Conservation (phyloP, 495 filamentous ascomycete genomes). For the Massariosphaeria phaeospora region DNA sequence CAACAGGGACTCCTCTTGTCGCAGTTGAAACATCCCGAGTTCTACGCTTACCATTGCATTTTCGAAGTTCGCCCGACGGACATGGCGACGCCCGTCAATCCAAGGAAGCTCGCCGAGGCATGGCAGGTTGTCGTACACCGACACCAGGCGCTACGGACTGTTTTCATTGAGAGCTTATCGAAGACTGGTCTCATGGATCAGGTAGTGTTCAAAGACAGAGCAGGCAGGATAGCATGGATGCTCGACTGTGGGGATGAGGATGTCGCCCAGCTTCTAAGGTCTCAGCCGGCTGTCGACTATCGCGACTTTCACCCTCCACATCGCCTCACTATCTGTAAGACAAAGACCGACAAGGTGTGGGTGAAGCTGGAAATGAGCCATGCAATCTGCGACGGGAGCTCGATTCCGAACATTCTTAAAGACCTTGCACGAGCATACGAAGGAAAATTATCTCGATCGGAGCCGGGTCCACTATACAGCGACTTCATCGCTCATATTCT, state of each 20-base stretch:
- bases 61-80: constrained; percentile 50
- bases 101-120: constrained; percentile 41
- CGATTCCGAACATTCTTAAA: constrained; percentile 25
- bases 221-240: constrained; percentile 12
- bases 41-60: constrained; percentile 58
- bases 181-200: constrained; percentile 47
- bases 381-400: constrained; percentile 31
- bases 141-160: constrained; percentile 50
- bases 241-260: constrained; percentile 19
- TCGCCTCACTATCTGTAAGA: constrained; percentile 23
- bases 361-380: constrained; percentile 31
- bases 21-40: constrained; percentile 51
- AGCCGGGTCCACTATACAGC: constrained; percentile 29
- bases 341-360: constrained; percentile 16
- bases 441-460: constrained; percentile 7
- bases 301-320: constrained; percentile 25
- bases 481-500: constrained; percentile 30
- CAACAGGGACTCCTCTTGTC: constrained; percentile 65
- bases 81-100: constrained; percentile 33
- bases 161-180: constrained; percentile 48
- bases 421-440: constrained; percentile 28
- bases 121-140: constrained; percentile 50
- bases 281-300: constrained; percentile 19
- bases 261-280: constrained; percentile 2
- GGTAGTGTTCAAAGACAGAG: constrained; percentile 45